Evolutionary conservation across 306 rosid species (phyloP), one percentile per base, ranked within the genome.

Genomic region (Cicer bijugum): DNA sequence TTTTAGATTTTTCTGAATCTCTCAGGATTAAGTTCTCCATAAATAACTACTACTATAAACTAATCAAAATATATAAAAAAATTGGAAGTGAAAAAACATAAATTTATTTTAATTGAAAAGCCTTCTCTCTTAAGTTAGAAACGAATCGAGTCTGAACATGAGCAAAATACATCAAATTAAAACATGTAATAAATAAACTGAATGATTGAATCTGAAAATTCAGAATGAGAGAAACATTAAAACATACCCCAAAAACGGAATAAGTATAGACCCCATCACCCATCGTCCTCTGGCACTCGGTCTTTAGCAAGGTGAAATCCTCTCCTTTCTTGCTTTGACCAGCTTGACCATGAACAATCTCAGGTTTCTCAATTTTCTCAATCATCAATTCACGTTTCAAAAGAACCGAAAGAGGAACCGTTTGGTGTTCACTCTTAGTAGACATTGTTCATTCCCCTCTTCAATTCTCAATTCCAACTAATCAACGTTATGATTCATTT

Each of bases 301-400:
- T 69, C 89, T 93, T 93, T 0, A 93, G 5, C 69, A 93, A 78
- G 1, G 92, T 87, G 53, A 83, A 88, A 85, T 93, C 97, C 84
- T 93, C 97, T 44, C 98, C 97, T 78, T 93, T 93, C 85, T 93
- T 93, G 84, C 96, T 93, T 85, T 93, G 96, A 53, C 77, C 65
- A 9, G 91, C 97, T 82, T 91, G 97, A 53, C 98, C 98, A 19
- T 88, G 85, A 7, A 76, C 56, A 81, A 93, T 80, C 74, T 93
- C 96, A 1, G 97, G 98, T 28, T 87, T 87, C 92, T 91, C 98
- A 81, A 89, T 82, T 90, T 84, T 93, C 86, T 93, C 97, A 47
- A 69, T 78, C 33, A 86, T 89, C 89, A 89, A 83, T 84, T 93
- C 98, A 67, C 98, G 97, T 88, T 76, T 89, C 64, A 93, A 82